Evolutionary conservation across 1,139 yeast genomes (phyloP).

Genomic region (Blastobotrys arbuscula): DNA sequence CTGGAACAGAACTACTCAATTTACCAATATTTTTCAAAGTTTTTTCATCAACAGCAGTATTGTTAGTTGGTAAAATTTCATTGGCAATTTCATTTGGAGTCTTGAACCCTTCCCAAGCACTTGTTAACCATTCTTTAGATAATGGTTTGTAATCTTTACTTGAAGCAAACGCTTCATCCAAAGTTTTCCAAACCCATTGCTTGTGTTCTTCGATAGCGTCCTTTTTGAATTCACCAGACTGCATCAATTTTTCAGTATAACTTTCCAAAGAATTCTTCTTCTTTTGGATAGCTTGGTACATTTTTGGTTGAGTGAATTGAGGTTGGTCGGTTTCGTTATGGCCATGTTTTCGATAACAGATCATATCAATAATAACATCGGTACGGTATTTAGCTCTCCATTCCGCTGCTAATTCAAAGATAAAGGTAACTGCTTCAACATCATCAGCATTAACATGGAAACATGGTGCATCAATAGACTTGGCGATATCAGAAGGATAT

Average conservation of each 20-base stretch:
- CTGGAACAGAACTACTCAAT: conserved; percentile 73
- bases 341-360: conserved; percentile 96
- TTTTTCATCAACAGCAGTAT: conserved; percentile 76
- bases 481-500: conserved; percentile 93
- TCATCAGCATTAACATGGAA: conserved; percentile 88
- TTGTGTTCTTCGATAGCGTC: conserved; percentile 90
- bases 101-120: conserved; percentile 97
- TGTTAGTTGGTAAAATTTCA: conserved; percentile 87
- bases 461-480: conserved; percentile 90
- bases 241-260: conserved; percentile 68
- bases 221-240: conserved; percentile 78
- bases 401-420: conserved; percentile 92
- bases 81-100: conserved; percentile 93
- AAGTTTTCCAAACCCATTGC: conserved; percentile 89
- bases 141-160: conserved; percentile 84
- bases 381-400: conserved; percentile 95
- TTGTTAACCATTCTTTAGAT: conserved; percentile 93
- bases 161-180: conserved; percentile 80
- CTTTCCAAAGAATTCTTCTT: conserved; percentile 81
- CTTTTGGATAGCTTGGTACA: conserved; percentile 83
- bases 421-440: conserved; percentile 81
- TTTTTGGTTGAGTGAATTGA: conserved; percentile 90
- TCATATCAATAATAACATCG: conserved; percentile 89
- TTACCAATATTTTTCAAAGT: conserved; percentile 70
- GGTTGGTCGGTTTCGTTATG: conserved; percentile 99